Conservation (phyloP, 768 basidiomycete species). For the Boletus insuetus region DNA sequence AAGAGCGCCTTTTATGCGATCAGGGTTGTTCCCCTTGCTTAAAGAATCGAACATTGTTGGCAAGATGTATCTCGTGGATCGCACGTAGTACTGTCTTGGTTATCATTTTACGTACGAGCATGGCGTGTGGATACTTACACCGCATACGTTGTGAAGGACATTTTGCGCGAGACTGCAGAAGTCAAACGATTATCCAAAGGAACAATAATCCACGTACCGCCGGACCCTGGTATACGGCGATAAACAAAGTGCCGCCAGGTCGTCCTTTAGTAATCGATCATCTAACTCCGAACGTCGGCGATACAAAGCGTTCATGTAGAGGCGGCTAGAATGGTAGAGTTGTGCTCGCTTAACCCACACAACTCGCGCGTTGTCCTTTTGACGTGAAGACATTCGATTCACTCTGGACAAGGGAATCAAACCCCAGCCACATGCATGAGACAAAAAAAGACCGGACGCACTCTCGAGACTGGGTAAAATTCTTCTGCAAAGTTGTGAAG, state of each 20-base stretch:
- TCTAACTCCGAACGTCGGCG: conserved; percentile 73
- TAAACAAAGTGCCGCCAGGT: conserved; percentile 70
- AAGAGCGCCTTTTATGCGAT: conserved; percentile 93
- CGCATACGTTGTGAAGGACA: conserved; percentile 60
- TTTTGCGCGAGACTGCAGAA: conserved; percentile 60
- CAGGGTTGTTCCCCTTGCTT: conserved; percentile 76
- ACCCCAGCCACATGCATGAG: background rate
- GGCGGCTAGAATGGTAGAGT: conserved; percentile 69
- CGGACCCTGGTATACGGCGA: conserved; percentile 78
- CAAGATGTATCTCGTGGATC: conserved; percentile 65
- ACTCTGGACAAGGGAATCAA: conserved; percentile 37
- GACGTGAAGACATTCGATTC: conserved; percentile 65
- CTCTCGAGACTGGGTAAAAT: conserved; percentile 32
- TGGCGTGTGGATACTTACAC: conserved; percentile 41
- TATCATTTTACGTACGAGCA: conserved; percentile 8
- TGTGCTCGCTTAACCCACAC: conserved; percentile 78
- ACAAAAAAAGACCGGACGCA: conserved; percentile 8
- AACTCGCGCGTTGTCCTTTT: conserved; percentile 72
- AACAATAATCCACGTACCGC: conserved; percentile 45
- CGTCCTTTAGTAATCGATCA: conserved; percentile 57
- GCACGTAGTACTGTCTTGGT: conserved; percentile 55
- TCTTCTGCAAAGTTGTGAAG: conserved; percentile 60
- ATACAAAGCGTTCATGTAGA: conserved; percentile 76
- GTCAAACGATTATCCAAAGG: conserved; percentile 1
- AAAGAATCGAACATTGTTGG: conserved; percentile 61